phyloP scores from a whole-genome alignment of 495 filamentous ascomycete genomes.

The Daldinia vernicosa region DNA sequence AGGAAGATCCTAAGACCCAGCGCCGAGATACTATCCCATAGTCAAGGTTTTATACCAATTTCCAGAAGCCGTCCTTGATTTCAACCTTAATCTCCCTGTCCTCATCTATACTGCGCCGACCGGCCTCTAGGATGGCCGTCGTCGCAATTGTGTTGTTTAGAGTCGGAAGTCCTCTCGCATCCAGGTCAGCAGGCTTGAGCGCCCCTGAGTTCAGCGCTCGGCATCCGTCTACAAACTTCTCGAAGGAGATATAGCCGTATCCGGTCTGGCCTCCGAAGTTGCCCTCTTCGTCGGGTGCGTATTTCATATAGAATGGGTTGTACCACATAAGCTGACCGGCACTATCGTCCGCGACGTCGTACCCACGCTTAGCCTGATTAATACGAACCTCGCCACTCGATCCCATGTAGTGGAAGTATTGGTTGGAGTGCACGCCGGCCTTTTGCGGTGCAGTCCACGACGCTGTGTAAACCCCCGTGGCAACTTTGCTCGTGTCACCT shows the following conservation, averaged over 20 bases:
- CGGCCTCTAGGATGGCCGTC: constrained; percentile 89
- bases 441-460: constrained; percentile 94
- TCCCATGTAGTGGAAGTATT: constrained; percentile 95
- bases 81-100: constrained; percentile 77
- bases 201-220: constrained; percentile 76
- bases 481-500: constrained; percentile 69
- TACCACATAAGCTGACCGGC: constrained; percentile 76
- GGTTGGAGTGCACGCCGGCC: constrained; percentile 91
- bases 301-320: constrained; percentile 97
- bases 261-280: constrained; percentile 92
- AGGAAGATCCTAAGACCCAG: not conserved
- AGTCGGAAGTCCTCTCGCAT: constrained; percentile 82
- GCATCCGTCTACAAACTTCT: constrained; percentile 94
- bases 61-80: constrained; percentile 70
- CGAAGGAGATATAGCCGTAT: constrained; percentile 90
- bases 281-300: constrained; percentile 92
- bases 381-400: constrained; percentile 84
- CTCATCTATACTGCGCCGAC: constrained; percentile 82
- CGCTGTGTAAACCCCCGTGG: constrained; percentile 92
- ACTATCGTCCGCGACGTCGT: constrained; percentile 88
- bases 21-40: not conserved
- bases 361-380: constrained; percentile 93
- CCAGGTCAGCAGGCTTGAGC: constrained; percentile 76
- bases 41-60: constrained; percentile 64
- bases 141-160: constrained; percentile 89